A percentile compares a stretch with the other conserved stretches of the same genome.
Conservation (phyloP, 2,329 filamentous ascomycete genomes). For the Dendryphion nanum region DNA sequence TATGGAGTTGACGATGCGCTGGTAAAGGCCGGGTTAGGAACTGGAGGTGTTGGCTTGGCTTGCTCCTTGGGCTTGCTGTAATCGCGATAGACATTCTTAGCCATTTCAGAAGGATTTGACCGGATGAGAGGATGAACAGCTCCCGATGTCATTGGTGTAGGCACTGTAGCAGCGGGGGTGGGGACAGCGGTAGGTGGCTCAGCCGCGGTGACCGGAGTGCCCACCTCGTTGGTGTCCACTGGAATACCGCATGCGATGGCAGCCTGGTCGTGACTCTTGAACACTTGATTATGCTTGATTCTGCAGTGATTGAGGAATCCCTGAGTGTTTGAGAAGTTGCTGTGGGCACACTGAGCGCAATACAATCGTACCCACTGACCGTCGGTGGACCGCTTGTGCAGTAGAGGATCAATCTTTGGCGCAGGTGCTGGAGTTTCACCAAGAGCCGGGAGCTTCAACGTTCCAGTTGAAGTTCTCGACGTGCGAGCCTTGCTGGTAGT, state of each 20-base stretch:
- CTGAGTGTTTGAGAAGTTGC: constrained; percentile 93
- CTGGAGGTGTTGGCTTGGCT: constrained; percentile 11
- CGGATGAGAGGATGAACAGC: constrained; percentile 38
- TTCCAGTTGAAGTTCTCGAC: constrained; percentile 57
- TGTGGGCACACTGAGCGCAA: constrained; percentile 80
- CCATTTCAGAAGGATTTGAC: constrained; percentile 20
- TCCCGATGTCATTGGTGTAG: constrained; percentile 25
- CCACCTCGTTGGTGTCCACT: constrained; percentile 65
- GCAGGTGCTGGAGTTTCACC: constrained; percentile 43
- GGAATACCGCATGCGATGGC: constrained; percentile 83
- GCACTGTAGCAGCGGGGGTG: constrained; percentile 29
- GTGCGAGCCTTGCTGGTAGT: constrained; percentile 53
- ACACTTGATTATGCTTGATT: constrained; percentile 89
- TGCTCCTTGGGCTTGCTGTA: constrained; percentile 18
- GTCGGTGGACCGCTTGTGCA: constrained; percentile 79
- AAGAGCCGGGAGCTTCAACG: constrained; percentile 42
- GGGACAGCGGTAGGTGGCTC: constrained; percentile 28
- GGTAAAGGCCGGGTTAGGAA: constrained; percentile 26
- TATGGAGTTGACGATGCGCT: constrained; percentile 43
- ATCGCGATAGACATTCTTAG: constrained; percentile 33
- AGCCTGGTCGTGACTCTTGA: constrained; percentile 93
- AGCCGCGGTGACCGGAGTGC: constrained; percentile 18
- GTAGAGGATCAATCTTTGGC: constrained; percentile 75
- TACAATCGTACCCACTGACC: constrained; percentile 85
- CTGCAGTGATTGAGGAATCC: constrained; percentile 99